These are phyloP conservation scores for Chaetomiaceae sp. DNA, from an alignment of 2,329 filamentous ascomycete genomes.

Conservation along the genomic window DNA sequence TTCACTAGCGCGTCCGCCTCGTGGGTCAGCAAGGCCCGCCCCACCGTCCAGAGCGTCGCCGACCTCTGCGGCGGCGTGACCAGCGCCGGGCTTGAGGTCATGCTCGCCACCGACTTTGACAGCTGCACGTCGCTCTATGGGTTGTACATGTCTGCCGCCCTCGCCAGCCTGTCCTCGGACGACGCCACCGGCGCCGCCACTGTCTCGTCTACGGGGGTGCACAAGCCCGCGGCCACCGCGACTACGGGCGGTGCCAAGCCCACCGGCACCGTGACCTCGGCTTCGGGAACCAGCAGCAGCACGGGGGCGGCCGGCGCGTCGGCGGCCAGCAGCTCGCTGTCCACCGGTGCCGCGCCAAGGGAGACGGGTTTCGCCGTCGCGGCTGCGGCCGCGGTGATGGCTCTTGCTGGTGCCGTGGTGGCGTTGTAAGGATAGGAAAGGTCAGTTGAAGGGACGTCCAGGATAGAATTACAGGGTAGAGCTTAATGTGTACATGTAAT, in stretches of 20 bases:
- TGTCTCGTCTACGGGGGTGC: neutral
- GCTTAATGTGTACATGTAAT: too few species aligned
- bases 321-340: neutral
- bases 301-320: neutral
- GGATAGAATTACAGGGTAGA: too few species aligned
- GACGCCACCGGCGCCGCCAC: neutral
- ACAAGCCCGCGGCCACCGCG: neutral
- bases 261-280: neutral
- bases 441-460: neutral
- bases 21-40: neutral
- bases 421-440: neutral
- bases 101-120: neutral
- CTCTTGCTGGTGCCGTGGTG: neutral
- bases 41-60: neutral
- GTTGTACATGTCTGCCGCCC: neutral
- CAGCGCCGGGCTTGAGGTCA: neutral
- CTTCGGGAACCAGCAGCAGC: too few species aligned
- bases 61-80: neutral
- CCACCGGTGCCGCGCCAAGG: neutral
- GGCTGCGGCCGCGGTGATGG: neutral
- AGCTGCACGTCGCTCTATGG: neutral
- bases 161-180: neutral
- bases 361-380: neutral
- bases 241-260: neutral
- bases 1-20: neutral